phyloP scores from a whole-genome alignment of 805 yeast species.

The Allodekkera sacchari region DNA sequence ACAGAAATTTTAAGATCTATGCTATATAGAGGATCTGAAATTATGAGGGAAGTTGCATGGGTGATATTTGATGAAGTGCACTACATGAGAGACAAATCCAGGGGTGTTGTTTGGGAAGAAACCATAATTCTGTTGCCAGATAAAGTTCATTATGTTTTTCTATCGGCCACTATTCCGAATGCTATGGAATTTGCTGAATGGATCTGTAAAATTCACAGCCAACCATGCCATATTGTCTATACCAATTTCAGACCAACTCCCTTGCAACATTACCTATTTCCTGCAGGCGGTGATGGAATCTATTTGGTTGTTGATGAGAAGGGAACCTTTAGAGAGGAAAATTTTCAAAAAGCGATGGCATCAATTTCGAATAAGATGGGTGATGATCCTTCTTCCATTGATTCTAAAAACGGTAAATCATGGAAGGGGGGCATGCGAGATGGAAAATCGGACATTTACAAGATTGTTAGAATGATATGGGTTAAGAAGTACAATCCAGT shows the following conservation, averaged over 20 bases:
- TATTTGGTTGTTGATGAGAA: conserved; percentile 97
- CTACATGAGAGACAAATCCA: conserved; percentile 90
- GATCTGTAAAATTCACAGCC: conserved; percentile 91
- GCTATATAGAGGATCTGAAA: conserved; percentile 94
- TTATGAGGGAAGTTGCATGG: conserved; percentile 94
- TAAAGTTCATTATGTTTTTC: conserved; percentile 81
- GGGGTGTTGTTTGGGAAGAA: conserved; percentile 99
- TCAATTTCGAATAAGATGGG: conserved; percentile 76
- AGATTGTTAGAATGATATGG: conserved; percentile 97
- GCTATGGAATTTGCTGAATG: conserved; percentile 99
- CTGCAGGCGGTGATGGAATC: conserved; percentile 98
- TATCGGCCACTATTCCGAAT: conserved; percentile 95
- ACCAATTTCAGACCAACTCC: conserved; percentile 99
- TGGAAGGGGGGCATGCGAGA: conserved; percentile 75
- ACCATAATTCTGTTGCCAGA: conserved; percentile 97
- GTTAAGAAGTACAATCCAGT: conserved; percentile 94
- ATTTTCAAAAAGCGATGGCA: conserved; percentile 97
- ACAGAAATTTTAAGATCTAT: conserved; percentile 92
- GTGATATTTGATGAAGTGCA: conserved; percentile 98
- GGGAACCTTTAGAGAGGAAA: conserved; percentile 92
- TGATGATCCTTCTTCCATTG: conserved; percentile 66
- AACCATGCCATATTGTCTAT: conserved; percentile 97
- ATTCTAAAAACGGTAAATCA: conserved; percentile 56
- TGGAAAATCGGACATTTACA: conserved; percentile 76
- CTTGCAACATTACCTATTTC: conserved; percentile 91